phyloP scores from a whole-genome alignment of 805 yeast genomes.

The Nakazawaea wickerhamii region DNA sequence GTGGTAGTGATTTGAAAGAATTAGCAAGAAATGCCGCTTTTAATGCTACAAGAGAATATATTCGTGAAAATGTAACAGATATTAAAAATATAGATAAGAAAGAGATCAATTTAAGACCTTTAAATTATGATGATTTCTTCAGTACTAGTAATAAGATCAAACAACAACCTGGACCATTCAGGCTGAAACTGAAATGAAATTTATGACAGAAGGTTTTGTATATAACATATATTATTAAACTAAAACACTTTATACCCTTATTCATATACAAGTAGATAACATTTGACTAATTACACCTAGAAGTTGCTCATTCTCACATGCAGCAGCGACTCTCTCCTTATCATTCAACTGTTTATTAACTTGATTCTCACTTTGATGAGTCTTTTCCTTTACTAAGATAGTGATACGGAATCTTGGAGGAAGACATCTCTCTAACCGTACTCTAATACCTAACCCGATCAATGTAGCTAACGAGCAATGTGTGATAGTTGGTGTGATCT shows the following conservation, averaged over 20 bases:
- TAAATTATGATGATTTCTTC: conserved; percentile 56
- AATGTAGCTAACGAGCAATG: conserved; percentile 96
- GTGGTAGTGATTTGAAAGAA: conserved; percentile 92
- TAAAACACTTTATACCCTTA: no score
- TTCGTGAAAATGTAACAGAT: conserved; percentile 47
- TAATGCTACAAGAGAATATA: conserved; percentile 81
- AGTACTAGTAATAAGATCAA: not conserved
- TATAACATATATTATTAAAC: no score
- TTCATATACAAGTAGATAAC: conserved; percentile 70
- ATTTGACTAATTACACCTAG: conserved; percentile 86
- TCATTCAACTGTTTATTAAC: conserved; percentile 96
- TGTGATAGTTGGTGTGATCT: conserved; percentile 95
- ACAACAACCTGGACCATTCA: not conserved
- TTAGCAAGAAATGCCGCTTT: conserved; percentile 91
- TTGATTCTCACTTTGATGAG: conserved; percentile 93
- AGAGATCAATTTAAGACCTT: conserved; percentile 50
- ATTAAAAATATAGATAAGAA: conserved; percentile 31
- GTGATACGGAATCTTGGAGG: conserved; percentile 80
- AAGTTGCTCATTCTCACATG: conserved; percentile 94
- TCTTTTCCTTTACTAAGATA: conserved; percentile 79
- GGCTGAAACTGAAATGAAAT: no score
- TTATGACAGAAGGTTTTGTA: no score
- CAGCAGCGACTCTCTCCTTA: conserved; percentile 97
- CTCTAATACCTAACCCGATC: conserved; percentile 92
- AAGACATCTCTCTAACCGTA: conserved; percentile 80